These are phyloP conservation scores for Penicilliopsis zonata DNA, from an alignment of 495 filamentous ascomycete genomes.

Conservation along the genomic window DNA sequence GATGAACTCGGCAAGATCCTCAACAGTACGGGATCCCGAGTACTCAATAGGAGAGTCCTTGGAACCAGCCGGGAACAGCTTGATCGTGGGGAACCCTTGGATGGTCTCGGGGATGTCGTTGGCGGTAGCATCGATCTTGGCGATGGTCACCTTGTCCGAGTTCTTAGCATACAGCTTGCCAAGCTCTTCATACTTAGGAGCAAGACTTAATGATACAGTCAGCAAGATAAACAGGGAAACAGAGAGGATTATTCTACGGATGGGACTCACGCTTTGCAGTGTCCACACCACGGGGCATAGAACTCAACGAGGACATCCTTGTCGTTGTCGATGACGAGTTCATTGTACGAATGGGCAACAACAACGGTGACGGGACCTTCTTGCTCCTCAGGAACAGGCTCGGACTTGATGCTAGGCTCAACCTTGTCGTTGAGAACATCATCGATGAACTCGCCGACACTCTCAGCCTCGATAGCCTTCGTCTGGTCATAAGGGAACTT, in stretches of 20 bases:
- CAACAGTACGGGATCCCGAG: constrained; percentile 75
- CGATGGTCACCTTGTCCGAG: constrained; percentile 77
- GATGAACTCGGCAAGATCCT: constrained; percentile 90
- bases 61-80: constrained; percentile 83
- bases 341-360: constrained; percentile 89
- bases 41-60: constrained; percentile 83
- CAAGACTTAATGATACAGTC: constrained; percentile 30
- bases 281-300: constrained; percentile 98
- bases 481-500: constrained; percentile 92
- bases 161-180: constrained; percentile 62
- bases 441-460: constrained; percentile 74
- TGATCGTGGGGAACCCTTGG: constrained; percentile 98
- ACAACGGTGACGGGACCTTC: constrained; percentile 81
- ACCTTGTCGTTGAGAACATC: constrained; percentile 82
- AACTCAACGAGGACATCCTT: constrained; percentile 98
- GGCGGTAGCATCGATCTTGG: constrained; percentile 94
- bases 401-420: constrained; percentile 93
- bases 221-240: constrained; percentile 4
- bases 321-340: constrained; percentile 80
- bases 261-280: constrained; percentile 76
- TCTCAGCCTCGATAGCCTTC: constrained; percentile 63
- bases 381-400: constrained; percentile 91
- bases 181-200: constrained; percentile 72
- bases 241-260: neutral
- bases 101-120: constrained; percentile 98